Evolutionary conservation across 1,284 basidiomycete genomes (phyloP).

Genomic region (Naganishia sp.): DNA sequence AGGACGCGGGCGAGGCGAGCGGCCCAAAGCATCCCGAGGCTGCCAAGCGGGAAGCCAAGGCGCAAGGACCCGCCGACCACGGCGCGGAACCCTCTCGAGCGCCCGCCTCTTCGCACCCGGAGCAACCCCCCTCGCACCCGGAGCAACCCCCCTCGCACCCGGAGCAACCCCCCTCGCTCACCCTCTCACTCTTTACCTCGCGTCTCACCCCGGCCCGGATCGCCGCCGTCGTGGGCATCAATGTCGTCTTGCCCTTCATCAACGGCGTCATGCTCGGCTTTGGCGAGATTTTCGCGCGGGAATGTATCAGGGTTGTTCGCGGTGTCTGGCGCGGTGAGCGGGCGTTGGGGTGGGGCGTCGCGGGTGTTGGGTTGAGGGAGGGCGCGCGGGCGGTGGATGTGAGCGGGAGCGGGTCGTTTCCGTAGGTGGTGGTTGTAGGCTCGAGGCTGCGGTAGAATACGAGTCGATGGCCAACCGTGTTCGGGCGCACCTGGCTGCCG

Average conservation of each 20-base stretch:
- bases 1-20: constrained; percentile 17
- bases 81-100: background rate
- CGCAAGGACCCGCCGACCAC: background rate
- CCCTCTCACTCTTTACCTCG: constrained; percentile 80
- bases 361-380: constrained; percentile 11
- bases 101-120: constrained; percentile 4
- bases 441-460: no score
- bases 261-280: constrained; percentile 99
- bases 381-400: constrained; percentile 22
- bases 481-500: background rate
- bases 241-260: constrained; percentile 87
- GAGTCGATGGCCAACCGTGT: no score
- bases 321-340: constrained; percentile 51
- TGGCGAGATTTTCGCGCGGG: constrained; percentile 94
- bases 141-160: constrained; percentile 49
- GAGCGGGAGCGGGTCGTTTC: constrained; percentile 21
- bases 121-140: constrained; percentile 34
- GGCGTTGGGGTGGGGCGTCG: constrained; percentile 29
- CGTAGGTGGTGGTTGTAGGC: background rate
- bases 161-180: constrained; percentile 58
- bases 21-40: constrained; percentile 17
- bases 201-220: constrained; percentile 76
- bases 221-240: constrained; percentile 82
- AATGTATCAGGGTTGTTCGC: constrained; percentile 70
- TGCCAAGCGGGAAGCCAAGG: constrained; percentile 4